Evolutionary conservation across 2,329 filamentous ascomycete species (phyloP).

Genomic region (Pseudogymnoascus pannorum): DNA sequence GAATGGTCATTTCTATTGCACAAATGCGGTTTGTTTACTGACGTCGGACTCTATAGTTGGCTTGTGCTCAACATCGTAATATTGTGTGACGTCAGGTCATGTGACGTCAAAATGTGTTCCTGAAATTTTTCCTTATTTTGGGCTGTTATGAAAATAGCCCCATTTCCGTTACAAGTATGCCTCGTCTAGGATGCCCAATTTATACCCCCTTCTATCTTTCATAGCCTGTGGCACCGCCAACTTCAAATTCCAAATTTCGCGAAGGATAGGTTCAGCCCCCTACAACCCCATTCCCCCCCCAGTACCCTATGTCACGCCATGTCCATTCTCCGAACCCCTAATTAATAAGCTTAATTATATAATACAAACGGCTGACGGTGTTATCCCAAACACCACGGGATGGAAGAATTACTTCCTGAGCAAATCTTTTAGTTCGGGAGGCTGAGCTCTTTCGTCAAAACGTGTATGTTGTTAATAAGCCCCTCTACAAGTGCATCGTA

Average conservation of each 20-base stretch:
- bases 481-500: constrained; percentile 65
- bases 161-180: not conserved
- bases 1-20: not conserved
- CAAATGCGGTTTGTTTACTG: not conserved
- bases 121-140: not conserved
- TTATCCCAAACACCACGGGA: not conserved
- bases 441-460: constrained; percentile 6
- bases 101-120: not conserved
- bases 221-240: not conserved
- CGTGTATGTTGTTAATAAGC: constrained; percentile 61
- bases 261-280: not conserved
- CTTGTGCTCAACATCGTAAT: not conserved
- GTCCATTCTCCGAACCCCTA: not conserved
- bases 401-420: not conserved
- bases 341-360: constrained; percentile 7
- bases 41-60: not conserved
- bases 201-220: not conserved
- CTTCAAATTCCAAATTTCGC: not conserved
- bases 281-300: not conserved
- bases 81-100: constrained; percentile 1
- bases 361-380: not conserved
- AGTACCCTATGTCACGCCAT: not conserved
- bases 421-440: not conserved
- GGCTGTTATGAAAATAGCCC: not conserved
- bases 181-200: not conserved